Percentiles rank a stretch among this genome's conserved stretches.
Evolutionary conservation across 2,329 filamentous ascomycete genomes (phyloP).

Genomic region (Trichoderma asperellum): DNA sequence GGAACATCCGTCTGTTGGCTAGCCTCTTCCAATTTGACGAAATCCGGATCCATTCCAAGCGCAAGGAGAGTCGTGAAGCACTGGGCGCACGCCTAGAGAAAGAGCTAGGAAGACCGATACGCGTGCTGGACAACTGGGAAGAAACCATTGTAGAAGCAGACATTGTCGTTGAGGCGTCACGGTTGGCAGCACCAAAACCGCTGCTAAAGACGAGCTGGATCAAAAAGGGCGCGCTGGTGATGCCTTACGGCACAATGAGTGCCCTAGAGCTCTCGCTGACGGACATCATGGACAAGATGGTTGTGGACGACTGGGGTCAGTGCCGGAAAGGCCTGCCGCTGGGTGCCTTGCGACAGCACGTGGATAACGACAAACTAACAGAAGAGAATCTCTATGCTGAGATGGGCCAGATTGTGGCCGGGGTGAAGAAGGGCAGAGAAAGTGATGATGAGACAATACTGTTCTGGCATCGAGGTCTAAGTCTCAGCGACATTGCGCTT

Average conservation of each 20-base stretch:
- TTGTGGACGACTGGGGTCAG: slow-evolving; percentile 29
- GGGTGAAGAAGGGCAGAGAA: slow-evolving; percentile 25
- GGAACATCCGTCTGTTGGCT: slow-evolving; percentile 25
- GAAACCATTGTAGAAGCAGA: slow-evolving; percentile 23
- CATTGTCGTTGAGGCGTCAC: slow-evolving; percentile 26
- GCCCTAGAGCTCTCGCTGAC: slow-evolving; percentile 26
- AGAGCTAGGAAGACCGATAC: slow-evolving; percentile 21
- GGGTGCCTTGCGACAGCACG: slow-evolving; percentile 28
- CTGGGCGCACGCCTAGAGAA: slow-evolving; percentile 23
- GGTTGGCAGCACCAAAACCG: slow-evolving; percentile 19
- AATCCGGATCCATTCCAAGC: slow-evolving; percentile 25
- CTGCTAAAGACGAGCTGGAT: slow-evolving; percentile 25
- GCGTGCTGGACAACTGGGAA: slow-evolving; percentile 25
- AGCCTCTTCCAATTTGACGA: slow-evolving; percentile 27
- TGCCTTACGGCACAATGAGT: slow-evolving; percentile 28
- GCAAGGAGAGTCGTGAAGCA: slow-evolving; percentile 25
- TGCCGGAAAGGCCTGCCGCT: slow-evolving; percentile 28
- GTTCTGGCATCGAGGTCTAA: slow-evolving; percentile 28
- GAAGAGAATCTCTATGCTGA: slow-evolving; percentile 28
- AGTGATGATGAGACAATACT: slow-evolving; percentile 28
- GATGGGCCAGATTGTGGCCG: slow-evolving; percentile 27
- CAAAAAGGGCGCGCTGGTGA: slow-evolving; percentile 23
- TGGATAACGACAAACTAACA: slow-evolving; percentile 27
- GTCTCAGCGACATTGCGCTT: slow-evolving; percentile 28
- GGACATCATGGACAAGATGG: slow-evolving; percentile 28